Base-by-base conservation (phyloP, 2,329 filamentous ascomycete species). In the Simplicillium aogashimaense region DNA sequence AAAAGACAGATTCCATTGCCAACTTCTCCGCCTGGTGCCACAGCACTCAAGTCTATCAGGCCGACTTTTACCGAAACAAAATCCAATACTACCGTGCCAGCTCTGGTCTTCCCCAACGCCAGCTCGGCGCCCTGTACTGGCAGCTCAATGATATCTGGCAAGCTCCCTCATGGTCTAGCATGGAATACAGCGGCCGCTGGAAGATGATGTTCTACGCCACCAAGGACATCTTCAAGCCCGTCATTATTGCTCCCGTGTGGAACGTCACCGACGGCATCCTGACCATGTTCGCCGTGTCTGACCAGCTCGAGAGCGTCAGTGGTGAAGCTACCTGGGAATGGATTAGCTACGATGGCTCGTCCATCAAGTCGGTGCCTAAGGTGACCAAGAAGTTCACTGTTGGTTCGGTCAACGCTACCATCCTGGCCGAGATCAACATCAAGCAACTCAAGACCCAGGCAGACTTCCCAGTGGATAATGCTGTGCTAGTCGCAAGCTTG, bases 131-230 rank as follows among this genome's bases (percentile, higher is more conserved):
- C 12, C 52, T 81, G 6, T 81, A 80, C 52, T 81, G 77, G 77
- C 77, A 81, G 49, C 60, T 81, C 2, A 74, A 81, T 47, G 77
- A 81, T 49, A 71, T 78, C 43, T 79, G 74, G 75, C 73, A 77
- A 47, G 76, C 74, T 2, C 75, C 77, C 0, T 77, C 75, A 0
- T 81, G 76, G 76, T 72, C 76, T 0, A 70, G 74, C 0, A 72
- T 80, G 30, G 77, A 81, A 51, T 78, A 78, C 44, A 70, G 73
- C 37, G 76, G 76, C 1, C 60, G 76, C 2, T 79, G 75, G 74
- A 81, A 81, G 52, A 64, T 77, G 1, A 54, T 80, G 15, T 76
- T 80, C 44, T 75, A 79, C 41, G 60, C 66, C 2, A 68, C 70
- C 3, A 72, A 70, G 44, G 74, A 80, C 42, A 68, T 75, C 17